A percentile compares a stretch with the other conserved stretches of the same genome.
These are phyloP conservation scores for Phanerochaete sordida DNA, from an alignment of 768 basidiomycete species.

Conservation along the genomic window DNA sequence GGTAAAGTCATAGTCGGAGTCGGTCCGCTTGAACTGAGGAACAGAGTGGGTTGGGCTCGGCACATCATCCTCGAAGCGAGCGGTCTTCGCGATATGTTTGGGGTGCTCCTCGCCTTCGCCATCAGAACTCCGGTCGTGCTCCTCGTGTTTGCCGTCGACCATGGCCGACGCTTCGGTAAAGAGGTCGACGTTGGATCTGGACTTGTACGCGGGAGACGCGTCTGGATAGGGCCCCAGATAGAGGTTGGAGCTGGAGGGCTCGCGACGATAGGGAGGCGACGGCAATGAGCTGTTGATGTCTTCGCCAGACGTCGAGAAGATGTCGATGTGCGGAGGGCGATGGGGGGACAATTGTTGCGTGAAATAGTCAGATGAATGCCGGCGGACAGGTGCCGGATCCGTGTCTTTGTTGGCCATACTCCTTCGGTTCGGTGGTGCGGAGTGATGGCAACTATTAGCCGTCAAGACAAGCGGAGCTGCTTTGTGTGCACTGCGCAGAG, in stretches of 20 bases:
- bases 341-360: background rate
- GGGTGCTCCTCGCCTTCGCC: conserved; percentile 16
- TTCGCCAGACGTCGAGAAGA: conserved; percentile 20
- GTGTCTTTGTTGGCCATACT: background rate
- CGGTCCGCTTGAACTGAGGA: background rate
- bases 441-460: background rate
- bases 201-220: conserved; percentile 21
- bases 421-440: background rate
- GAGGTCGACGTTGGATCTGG: conserved; percentile 21
- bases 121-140: conserved; percentile 18
- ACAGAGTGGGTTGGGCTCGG: conserved; percentile 23
- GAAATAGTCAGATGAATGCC: background rate
- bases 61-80: conserved; percentile 52
- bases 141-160: conserved; percentile 17
- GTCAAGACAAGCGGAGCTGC: background rate
- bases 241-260: conserved; percentile 32
- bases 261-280: conserved; percentile 37
- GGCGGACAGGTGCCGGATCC: background rate
- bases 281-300: conserved; percentile 23
- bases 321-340: conserved; percentile 12
- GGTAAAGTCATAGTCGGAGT: conserved; percentile 13
- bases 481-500: no score
- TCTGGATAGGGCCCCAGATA: conserved; percentile 21
- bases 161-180: conserved; percentile 15
- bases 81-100: conserved; percentile 31